Conservation (phyloP, 805 yeast genomes). For the Ogataea pini region DNA sequence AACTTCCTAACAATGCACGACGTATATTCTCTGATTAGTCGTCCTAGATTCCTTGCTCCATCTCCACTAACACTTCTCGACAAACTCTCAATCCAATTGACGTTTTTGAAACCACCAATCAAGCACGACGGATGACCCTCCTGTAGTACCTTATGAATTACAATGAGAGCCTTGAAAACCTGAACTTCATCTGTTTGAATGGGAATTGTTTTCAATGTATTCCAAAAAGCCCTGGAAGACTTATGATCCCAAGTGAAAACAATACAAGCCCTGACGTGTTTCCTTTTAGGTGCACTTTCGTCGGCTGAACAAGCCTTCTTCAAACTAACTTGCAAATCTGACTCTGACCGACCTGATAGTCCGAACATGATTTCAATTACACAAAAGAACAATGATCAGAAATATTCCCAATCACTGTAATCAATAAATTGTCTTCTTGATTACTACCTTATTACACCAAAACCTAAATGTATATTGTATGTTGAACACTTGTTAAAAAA, state of each 20-base stretch:
- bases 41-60: constrained; percentile 56
- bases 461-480: too few species aligned
- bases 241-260: constrained; percentile 97
- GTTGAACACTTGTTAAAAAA: neutral
- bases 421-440: neutral
- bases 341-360: constrained; percentile 31
- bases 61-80: constrained; percentile 54
- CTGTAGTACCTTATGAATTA: constrained; percentile 89
- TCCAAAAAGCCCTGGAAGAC: constrained; percentile 82
- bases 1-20: constrained; percentile 69
- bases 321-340: constrained; percentile 50
- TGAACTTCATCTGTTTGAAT: constrained; percentile 81
- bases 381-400: neutral
- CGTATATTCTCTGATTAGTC: constrained; percentile 76
- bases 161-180: constrained; percentile 79
- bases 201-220: constrained; percentile 75
- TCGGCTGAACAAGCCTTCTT: constrained; percentile 85
- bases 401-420: neutral
- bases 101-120: constrained; percentile 75
- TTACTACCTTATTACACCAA: too few species aligned
- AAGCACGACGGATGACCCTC: constrained; percentile 93
- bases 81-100: constrained; percentile 75
- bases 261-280: constrained; percentile 93
- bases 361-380: constrained; percentile 22
- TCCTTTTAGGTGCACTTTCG: constrained; percentile 91